These are phyloP conservation scores for Coleophoma eucalyptorum DNA, from an alignment of 2,329 filamentous ascomycete genomes.

Conservation along the genomic window DNA sequence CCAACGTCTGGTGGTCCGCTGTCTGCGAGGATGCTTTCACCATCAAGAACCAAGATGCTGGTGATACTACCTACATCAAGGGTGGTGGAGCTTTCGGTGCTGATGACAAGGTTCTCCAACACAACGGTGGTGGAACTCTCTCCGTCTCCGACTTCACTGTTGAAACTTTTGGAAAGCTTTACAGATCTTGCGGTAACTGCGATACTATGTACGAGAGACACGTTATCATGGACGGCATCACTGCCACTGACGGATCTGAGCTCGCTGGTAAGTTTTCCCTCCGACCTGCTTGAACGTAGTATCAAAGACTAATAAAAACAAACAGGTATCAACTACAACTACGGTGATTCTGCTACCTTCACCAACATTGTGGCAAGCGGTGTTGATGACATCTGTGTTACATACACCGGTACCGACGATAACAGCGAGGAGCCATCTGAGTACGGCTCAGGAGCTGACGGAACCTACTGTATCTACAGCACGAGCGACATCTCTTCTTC, in stretches of 20 bases:
- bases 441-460: constrained; percentile 33
- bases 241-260: constrained; percentile 32
- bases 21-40: constrained; percentile 22
- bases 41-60: constrained; percentile 16
- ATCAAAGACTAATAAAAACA: constrained; percentile 26
- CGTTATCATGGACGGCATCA: constrained; percentile 37
- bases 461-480: constrained; percentile 26
- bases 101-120: constrained; percentile 34
- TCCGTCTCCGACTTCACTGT: constrained; percentile 33
- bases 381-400: constrained; percentile 12
- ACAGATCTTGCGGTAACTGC: constrained; percentile 48
- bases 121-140: constrained; percentile 36
- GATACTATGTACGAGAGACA: constrained; percentile 19
- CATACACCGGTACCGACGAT: constrained; percentile 32
- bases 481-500: neutral
- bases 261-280: constrained; percentile 11
- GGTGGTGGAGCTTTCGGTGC: constrained; percentile 40
- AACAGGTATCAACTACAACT: constrained; percentile 47
- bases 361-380: constrained; percentile 31
- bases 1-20: constrained; percentile 21
- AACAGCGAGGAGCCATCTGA: constrained; percentile 32
- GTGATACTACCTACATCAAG: constrained; percentile 35
- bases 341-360: constrained; percentile 40
- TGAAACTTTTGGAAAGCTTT: constrained; percentile 42
- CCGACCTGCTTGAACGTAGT: constrained; percentile 3